Evolutionary conservation across 345 rosid species (phyloP).

Genomic region (Angophora floribunda): DNA sequence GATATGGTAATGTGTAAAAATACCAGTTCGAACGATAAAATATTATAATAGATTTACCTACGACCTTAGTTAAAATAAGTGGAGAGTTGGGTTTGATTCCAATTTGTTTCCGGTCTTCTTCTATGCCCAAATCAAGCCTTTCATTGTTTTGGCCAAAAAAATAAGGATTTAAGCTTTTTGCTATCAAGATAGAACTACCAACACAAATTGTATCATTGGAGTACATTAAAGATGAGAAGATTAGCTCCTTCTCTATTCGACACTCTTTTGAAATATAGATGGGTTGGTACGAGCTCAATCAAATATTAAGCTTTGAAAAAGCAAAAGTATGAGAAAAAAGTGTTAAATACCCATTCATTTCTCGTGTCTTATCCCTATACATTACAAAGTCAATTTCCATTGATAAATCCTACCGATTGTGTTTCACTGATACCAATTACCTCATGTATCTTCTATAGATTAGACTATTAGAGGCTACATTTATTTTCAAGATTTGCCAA

Average conservation of each 20-base stretch:
- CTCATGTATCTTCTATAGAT: background rate
- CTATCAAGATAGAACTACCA: fast-evolving
- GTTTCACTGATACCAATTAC: background rate
- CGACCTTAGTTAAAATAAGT: fast-evolving
- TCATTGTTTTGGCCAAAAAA: fast-evolving
- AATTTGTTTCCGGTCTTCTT: background rate
- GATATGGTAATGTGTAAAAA: background rate
- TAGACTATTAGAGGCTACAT: background rate
- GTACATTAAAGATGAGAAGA: background rate
- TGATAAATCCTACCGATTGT: fast-evolving
- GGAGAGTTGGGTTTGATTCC: background rate
- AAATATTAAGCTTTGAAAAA: background rate
- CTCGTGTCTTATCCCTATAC: fast-evolving
- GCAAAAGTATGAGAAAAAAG: background rate
- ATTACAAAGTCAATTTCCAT: background rate
- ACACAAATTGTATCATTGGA: fast-evolving
- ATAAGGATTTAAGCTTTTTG: background rate
- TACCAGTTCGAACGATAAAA: background rate
- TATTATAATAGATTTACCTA: fast-evolving
- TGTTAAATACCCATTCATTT: fast-evolving
- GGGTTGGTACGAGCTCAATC: too few relatives aligned
- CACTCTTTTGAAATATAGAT: too few relatives aligned
- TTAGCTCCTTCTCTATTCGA: too few relatives aligned
- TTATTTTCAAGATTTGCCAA: background rate
- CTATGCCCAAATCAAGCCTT: background rate